Evolutionary conservation across 83 land plant species (phyloP).

Genomic region (Larix sibirica): DNA sequence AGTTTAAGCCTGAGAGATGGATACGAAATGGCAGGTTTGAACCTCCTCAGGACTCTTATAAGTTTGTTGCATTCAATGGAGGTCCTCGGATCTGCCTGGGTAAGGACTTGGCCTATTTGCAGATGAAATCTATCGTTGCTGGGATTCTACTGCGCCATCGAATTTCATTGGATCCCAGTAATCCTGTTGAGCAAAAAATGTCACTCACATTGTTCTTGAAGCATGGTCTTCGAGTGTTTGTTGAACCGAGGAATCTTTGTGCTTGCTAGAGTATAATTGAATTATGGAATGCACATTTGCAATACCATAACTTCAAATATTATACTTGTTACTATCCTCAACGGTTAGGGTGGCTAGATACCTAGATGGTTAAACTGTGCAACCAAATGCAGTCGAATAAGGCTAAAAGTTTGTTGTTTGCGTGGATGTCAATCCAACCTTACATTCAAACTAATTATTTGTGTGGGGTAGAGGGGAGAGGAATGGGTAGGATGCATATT

Average conservation of each 20-base stretch:
- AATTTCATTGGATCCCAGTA: constrained; percentile 32
- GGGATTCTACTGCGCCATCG: constrained; percentile 42
- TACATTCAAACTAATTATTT: too few relatives aligned
- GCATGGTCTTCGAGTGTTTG: constrained; percentile 36
- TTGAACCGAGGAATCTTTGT: constrained; percentile 10
- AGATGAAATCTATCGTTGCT: constrained; percentile 48
- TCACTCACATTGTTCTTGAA: constrained; percentile 56
- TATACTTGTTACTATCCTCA: too few relatives aligned
- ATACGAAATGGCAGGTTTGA: constrained; percentile 27
- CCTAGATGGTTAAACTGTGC: neutral
- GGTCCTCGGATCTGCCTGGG: constrained; percentile 52
- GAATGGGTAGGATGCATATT: too few relatives aligned
- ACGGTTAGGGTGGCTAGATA: too few relatives aligned
- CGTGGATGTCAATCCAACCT: too few relatives aligned
- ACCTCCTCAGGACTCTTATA: constrained; percentile 20
- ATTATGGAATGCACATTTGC: too few relatives aligned
- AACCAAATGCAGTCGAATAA: neutral
- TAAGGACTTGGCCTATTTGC: constrained; percentile 43
- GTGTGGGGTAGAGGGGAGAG: too few relatives aligned
- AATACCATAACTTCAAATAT: too few relatives aligned
- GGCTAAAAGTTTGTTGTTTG: too few relatives aligned
- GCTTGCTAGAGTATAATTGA: neutral
- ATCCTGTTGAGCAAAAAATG: constrained; percentile 54
- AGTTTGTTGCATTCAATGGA: constrained; percentile 49
- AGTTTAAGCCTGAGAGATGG: constrained; percentile 45